A percentile compares a stretch with the other conserved stretches of the same genome.
These are phyloP conservation scores for Piromyces sp. DNA, from an alignment of 192 early-diverging fungal genomes.

Conservation along the genomic window DNA sequence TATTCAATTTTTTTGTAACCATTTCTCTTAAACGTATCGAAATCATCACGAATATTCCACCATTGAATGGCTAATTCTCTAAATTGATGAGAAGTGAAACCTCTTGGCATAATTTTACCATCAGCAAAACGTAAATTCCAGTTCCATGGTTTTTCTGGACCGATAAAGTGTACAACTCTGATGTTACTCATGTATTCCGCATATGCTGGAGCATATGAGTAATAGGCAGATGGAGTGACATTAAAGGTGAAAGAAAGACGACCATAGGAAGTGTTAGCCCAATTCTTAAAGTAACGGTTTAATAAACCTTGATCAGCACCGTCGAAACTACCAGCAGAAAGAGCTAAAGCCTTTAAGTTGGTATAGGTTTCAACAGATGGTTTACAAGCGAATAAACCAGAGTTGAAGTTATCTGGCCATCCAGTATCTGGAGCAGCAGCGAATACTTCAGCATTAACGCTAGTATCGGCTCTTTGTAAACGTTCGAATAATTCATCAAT, in stretches of 20 bases:
- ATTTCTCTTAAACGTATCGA: not conserved
- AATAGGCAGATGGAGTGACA: slow-evolving; percentile 60
- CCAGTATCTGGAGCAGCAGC: slow-evolving; percentile 82
- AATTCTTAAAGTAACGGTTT: slow-evolving; percentile 67
- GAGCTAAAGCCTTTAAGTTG: not conserved
- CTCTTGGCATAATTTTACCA: not conserved
- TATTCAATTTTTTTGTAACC: not conserved
- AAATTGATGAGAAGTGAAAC: not conserved
- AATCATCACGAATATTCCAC: not conserved
- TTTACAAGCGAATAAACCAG: slow-evolving; percentile 69
- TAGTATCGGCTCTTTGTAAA: not conserved
- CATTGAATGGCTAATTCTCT: not conserved
- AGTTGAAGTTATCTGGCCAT: slow-evolving; percentile 92
- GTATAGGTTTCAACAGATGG: slow-evolving; percentile 13
- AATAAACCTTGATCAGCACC: slow-evolving; percentile 90
- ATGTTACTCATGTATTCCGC: slow-evolving; percentile 51
- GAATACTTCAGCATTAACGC: slow-evolving; percentile 13
- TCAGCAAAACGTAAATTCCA: slow-evolving; percentile 7
- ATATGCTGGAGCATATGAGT: slow-evolving; percentile 64
- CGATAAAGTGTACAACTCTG: slow-evolving; percentile 82
- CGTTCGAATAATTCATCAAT: slow-evolving; percentile 66
- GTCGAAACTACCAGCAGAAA: slow-evolving; percentile 4
- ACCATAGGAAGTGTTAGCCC: slow-evolving; percentile 36
- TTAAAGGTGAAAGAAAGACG: slow-evolving; percentile 84
- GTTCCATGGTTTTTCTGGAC: slow-evolving; percentile 74